These are phyloP conservation scores for Hypoxylon sp. DNA, from an alignment of 2,329 filamentous ascomycete species.

Conservation along the genomic window DNA sequence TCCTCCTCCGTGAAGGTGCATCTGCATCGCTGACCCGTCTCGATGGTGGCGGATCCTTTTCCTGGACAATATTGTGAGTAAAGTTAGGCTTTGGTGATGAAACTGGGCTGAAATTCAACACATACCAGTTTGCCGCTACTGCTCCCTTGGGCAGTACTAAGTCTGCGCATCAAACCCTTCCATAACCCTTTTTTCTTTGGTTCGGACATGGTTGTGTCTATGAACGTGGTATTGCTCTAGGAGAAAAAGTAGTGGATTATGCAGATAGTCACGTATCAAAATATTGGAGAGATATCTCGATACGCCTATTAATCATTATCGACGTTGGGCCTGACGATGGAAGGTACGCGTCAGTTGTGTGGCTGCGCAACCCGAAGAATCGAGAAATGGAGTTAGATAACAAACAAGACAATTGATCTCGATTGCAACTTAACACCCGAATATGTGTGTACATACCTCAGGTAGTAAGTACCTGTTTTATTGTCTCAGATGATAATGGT, in stretches of 20 bases:
- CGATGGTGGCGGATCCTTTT: conserved; percentile 49
- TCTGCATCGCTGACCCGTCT: conserved; percentile 53
- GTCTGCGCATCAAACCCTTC: conserved; percentile 62
- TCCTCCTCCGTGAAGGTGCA: conserved; percentile 45
- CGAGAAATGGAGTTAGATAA: conserved; percentile 6
- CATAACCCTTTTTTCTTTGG: conserved; percentile 61
- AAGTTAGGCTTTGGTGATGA: conserved; percentile 4
- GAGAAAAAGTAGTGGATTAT: conserved; percentile 21
- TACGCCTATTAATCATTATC: conserved; percentile 43
- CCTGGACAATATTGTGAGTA: conserved; percentile 38
- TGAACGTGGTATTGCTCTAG: conserved; percentile 28
- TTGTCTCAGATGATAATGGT: conserved; percentile 22
- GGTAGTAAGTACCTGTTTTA: conserved; percentile 8
- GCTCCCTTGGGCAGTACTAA: conserved; percentile 56
- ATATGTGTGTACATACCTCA: too few species aligned
- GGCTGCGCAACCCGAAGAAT: conserved; percentile 43
- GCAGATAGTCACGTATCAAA: conserved; percentile 13
- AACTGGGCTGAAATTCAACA: conserved; percentile 20
- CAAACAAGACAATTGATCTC: conserved; percentile 32
- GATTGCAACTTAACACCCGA: conserved; percentile 18
- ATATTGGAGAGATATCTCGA: conserved; percentile 19
- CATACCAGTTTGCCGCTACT: conserved; percentile 53
- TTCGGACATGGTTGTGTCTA: conserved; percentile 45
- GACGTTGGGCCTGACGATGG: conserved; percentile 32
- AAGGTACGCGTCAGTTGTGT: conserved; percentile 48